These are phyloP conservation scores for Cyberlindnera mycetangii DNA, from an alignment of 805 yeast species.

Conservation along the genomic window DNA sequence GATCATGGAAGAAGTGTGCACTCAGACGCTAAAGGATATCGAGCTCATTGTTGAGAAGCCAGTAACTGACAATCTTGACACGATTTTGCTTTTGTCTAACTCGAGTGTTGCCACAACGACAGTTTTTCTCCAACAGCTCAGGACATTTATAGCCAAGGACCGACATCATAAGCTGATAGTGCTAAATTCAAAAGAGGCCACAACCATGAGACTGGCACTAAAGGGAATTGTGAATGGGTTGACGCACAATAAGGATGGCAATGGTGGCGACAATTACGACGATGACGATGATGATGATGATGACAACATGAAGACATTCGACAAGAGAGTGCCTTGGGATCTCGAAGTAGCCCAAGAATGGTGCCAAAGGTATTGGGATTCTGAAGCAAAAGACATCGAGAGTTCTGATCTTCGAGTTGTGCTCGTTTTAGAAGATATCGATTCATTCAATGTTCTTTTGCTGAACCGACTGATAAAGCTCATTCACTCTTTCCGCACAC, in stretches of 20 bases:
- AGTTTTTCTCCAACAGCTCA: conserved; percentile 16
- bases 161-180: conserved; percentile 15
- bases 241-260: conserved; percentile 1
- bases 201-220: conserved; percentile 25
- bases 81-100: conserved; percentile 21
- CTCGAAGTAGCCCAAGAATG: conserved; percentile 27
- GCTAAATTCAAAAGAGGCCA: conserved; percentile 26
- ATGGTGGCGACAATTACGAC: conserved; percentile 5
- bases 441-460: conserved; percentile 22
- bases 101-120: conserved; percentile 24
- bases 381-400: conserved; percentile 1
- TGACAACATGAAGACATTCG: conserved; percentile 14
- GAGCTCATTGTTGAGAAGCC: conserved; percentile 8
- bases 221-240: conserved; percentile 22
- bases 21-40: conserved; percentile 16
- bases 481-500: conserved; percentile 14
- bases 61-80: conserved; percentile 10
- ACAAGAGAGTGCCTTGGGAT: conserved; percentile 25
- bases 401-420: conserved; percentile 19
- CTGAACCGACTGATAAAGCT: conserved; percentile 22
- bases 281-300: conserved; percentile 13
- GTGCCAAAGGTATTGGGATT: conserved; percentile 15
- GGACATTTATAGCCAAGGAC: conserved; percentile 7
- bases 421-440: conserved; percentile 26
- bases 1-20: conserved; percentile 20